phyloP scores from a whole-genome alignment of 495 filamentous ascomycete species.

The Hyaloscypha variabilis region DNA sequence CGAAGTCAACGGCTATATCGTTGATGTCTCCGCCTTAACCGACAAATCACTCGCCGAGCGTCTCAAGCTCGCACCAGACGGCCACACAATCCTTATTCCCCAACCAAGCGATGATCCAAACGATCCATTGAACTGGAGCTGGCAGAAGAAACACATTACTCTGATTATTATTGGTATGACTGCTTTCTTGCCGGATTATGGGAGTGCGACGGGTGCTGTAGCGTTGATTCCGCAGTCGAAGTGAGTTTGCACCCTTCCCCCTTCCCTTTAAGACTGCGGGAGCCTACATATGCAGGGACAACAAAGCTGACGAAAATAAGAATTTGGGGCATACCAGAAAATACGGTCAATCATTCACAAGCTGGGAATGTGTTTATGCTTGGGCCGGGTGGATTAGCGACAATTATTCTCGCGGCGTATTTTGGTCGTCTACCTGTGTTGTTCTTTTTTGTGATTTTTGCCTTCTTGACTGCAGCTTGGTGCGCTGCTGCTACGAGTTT shows the following conservation, averaged over 20 bases:
- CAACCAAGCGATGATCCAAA: constrained; percentile 58
- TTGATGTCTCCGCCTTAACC: neutral
- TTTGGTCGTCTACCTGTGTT: constrained; percentile 10
- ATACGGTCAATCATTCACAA: constrained; percentile 9
- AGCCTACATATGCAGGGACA: no score
- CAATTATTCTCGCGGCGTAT: constrained; percentile 9
- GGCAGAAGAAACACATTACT: constrained; percentile 53
- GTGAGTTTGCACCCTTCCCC: constrained; percentile 33
- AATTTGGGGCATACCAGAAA: constrained; percentile 5
- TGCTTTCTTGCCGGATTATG: constrained; percentile 61
- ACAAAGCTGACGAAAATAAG: no score
- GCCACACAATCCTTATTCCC: constrained; percentile 46
- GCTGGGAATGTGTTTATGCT: constrained; percentile 18
- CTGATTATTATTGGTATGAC: constrained; percentile 43
- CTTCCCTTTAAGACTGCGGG: no score
- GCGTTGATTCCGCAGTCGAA: constrained; percentile 54
- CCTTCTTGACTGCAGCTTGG: constrained; percentile 8
- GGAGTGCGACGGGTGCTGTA: constrained; percentile 55
- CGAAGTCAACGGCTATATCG: constrained; percentile 1
- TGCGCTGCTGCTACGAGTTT: constrained; percentile 10
- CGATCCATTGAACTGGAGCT: constrained; percentile 64
- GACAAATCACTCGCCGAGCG: neutral
- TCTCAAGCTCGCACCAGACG: constrained; percentile 2
- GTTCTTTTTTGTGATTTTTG: constrained; percentile 14
- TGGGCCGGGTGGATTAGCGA: constrained; percentile 7